These are phyloP conservation scores for Pilasporangium apinafurcum DNA, from an alignment of 352 stramenopile genomes.

Conservation along the genomic window DNA sequence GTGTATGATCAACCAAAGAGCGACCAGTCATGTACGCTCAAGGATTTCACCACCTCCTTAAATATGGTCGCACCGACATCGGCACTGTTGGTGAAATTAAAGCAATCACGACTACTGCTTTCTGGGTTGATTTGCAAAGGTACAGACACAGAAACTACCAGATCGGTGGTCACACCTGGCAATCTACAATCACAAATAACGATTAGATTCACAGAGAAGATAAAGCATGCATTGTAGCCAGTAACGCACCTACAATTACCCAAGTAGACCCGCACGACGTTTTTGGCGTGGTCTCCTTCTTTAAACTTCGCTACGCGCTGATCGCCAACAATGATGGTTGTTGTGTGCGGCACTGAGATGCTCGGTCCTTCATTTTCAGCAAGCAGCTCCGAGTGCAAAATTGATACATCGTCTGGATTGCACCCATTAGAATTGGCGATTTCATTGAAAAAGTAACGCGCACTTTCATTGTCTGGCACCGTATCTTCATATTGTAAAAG, in stretches of 20 bases:
- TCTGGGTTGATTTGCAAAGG: conserved; percentile 69
- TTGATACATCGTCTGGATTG: conserved; percentile 35
- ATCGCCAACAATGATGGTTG: conserved; percentile 60
- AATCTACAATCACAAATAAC: conserved; percentile 16
- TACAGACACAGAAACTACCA: conserved; percentile 76
- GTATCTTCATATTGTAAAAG: conserved; percentile 60
- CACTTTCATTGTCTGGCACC: conserved; percentile 39
- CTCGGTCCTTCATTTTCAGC: conserved; percentile 12
- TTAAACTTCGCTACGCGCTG: conserved; percentile 85
- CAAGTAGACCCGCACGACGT: conserved; percentile 80
- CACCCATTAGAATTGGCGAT: conserved; percentile 78
- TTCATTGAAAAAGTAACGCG: conserved; percentile 80
- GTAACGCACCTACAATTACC: conserved; percentile 47
- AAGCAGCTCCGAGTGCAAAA: conserved; percentile 38
- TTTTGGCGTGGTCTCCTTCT: conserved; percentile 72
- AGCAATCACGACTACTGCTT: conserved; percentile 57
- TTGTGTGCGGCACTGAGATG: conserved; percentile 29
- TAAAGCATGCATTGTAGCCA: neutral
- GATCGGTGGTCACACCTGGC: conserved; percentile 66
- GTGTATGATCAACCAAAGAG: conserved; percentile 48
- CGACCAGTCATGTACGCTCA: conserved; percentile 68
- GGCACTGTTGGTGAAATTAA: conserved; percentile 58
- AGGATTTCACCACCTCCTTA: conserved; percentile 60
- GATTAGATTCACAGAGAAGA: neutral
- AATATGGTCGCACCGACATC: conserved; percentile 68